Evolutionary conservation across 192 early-diverging fungal genomes (phyloP).

Genomic region (Bifiguratus adelaidae): DNA sequence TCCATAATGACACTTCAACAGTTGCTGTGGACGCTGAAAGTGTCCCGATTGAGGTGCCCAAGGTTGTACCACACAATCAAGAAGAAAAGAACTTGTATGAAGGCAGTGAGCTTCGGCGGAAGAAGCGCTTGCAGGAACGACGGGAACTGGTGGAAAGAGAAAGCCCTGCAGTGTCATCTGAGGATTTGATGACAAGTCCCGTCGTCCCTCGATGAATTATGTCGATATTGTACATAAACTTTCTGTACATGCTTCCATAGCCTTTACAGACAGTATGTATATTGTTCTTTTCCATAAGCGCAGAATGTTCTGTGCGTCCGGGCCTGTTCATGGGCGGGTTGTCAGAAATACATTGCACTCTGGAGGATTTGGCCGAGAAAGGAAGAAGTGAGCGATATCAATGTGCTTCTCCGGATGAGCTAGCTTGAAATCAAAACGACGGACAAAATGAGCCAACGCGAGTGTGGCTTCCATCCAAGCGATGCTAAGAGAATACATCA

Average conservation of each 20-base stretch:
- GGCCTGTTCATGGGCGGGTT: too few relatives aligned
- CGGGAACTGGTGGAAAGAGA: conserved; percentile 24
- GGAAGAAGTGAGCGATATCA: too few relatives aligned
- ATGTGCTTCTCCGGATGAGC: neutral
- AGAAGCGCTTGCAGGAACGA: conserved; percentile 23
- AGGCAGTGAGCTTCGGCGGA: conserved; percentile 21
- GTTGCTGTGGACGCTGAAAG: conserved; percentile 24
- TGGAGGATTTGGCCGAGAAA: too few relatives aligned
- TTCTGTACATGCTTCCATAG: too few relatives aligned
- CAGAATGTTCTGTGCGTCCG: too few relatives aligned
- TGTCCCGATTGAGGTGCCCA: conserved; percentile 20
- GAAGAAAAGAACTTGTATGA: conserved; percentile 24
- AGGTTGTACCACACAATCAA: conserved; percentile 20
- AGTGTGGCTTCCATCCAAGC: conserved; percentile 4
- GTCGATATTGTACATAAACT: neutral
- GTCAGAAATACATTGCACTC: too few relatives aligned
- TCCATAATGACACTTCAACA: neutral
- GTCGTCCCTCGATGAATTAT: neutral
- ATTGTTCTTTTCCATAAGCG: too few relatives aligned
- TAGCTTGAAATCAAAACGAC: neutral
- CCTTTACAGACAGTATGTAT: too few relatives aligned
- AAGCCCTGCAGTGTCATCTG: neutral
- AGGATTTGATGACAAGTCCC: neutral
- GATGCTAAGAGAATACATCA: too few relatives aligned
- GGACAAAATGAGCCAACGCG: neutral